A percentile compares a stretch with the other conserved stretches of the same genome.
These are phyloP conservation scores for Calonectria honghensis DNA, from an alignment of 2,329 filamentous ascomycete genomes.

Conservation along the genomic window DNA sequence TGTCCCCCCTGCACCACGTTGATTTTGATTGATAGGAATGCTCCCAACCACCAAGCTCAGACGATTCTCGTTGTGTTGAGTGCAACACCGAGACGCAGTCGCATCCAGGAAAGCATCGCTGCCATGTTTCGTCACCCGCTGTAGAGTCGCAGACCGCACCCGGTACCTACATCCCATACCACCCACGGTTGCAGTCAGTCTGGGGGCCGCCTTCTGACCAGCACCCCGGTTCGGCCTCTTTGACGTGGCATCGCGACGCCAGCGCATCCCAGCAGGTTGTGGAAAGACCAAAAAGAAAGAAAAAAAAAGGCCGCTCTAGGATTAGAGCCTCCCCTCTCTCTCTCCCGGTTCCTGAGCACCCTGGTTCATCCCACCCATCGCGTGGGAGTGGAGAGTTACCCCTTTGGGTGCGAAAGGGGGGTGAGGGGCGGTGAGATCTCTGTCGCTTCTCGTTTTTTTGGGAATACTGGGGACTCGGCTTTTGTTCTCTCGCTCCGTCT, in stretches of 20 bases:
- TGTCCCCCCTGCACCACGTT: neutral
- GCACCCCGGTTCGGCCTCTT: neutral
- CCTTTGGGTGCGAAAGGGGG: conserved; percentile 21
- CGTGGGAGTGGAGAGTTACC: conserved; percentile 32
- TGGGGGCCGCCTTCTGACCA: neutral
- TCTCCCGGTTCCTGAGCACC: conserved; percentile 24
- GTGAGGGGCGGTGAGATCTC: conserved; percentile 43
- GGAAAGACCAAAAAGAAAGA: neutral
- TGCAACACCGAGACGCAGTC: conserved; percentile 3
- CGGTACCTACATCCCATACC: conserved; percentile 17
- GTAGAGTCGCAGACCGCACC: conserved; percentile 1
- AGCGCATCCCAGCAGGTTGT: conserved; percentile 32
- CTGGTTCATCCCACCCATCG: conserved; percentile 37
- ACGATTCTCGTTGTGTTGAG: conserved; percentile 15
- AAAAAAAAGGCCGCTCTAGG: conserved; percentile 1
- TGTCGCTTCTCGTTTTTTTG: neutral
- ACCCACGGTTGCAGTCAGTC: conserved; percentile 10
- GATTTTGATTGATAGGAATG: neutral
- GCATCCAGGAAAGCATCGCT: neutral
- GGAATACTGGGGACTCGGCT: neutral
- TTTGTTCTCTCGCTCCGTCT: conserved; percentile 27
- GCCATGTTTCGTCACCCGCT: neutral
- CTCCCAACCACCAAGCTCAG: conserved; percentile 8
- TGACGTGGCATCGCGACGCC: conserved; percentile 40
- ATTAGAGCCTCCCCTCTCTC: conserved; percentile 28